Evolutionary conservation across 2,329 filamentous ascomycete genomes (phyloP), one percentile per base, ranked within the genome.

Genomic region (Epicoccum sorghinum): DNA sequence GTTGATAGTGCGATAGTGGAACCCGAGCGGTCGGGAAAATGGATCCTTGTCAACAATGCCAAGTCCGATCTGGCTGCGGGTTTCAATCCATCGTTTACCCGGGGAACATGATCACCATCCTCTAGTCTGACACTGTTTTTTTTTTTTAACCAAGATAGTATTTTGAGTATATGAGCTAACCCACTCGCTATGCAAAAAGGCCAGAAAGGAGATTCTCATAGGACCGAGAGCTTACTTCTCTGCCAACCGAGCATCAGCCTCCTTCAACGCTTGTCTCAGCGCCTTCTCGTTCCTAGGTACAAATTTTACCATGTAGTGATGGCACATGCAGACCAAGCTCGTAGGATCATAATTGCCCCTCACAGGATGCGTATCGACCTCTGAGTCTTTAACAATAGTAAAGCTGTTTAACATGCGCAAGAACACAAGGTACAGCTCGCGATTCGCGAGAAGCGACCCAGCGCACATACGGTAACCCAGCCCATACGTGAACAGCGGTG

Each of bases 401-500:
- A 88, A 87, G 62, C 82, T 83, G 68, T 82, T 85, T 24, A 89
- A 72, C 59, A 85, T 81, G 27, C 86, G 79, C 73, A 88, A 79
- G 64, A 86, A 88, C 9, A 86, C 78, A 8, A 88, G 76, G 56
- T 89, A 89, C 14, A 89, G 75, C 66, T 89, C 86, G 2, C 86
- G 78, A 63, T 88, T 88, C 9, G 86, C 85, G 2, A 88, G 77
- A 35, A 86, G 65, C 1, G 80, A 85, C 33, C 85, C 86, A 0
- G 86, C 85, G 57, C 86, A 89, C 86, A 89, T 89, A 35, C 86
- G 81, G 59, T 87, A 88, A 1, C 86, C 86, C 8, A 88, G 76
- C 0, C 86, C 86, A 53, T 87, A 88, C 0, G 85, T 86, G 68
- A 88, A 88, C 10, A 88, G 70, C 1, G 85, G 85, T 4, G 84